These are phyloP conservation scores for Penicillium sp. DNA, from an alignment of 2,329 filamentous ascomycete genomes.

Conservation along the genomic window DNA sequence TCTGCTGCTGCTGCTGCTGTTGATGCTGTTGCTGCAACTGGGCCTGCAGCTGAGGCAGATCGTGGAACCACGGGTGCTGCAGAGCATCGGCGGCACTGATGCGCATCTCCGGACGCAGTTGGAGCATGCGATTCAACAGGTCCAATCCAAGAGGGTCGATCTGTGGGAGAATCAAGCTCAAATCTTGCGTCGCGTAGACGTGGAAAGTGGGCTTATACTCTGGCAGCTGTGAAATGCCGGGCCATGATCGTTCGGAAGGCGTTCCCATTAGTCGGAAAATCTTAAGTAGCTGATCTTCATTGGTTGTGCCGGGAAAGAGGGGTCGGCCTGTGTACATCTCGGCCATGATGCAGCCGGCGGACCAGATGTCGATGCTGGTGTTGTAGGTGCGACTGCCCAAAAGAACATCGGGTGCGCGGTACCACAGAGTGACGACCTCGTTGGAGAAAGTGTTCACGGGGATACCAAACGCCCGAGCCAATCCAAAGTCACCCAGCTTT, in stretches of 20 bases:
- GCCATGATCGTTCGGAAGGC: conserved; percentile 92
- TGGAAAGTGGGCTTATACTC: conserved; percentile 97
- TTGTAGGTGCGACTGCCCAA: conserved; percentile 95
- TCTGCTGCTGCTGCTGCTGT: conserved; percentile 31
- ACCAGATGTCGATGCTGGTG: conserved; percentile 99
- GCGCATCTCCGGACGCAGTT: conserved; percentile 85
- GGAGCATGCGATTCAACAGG: conserved; percentile 84
- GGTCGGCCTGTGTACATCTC: conserved; percentile 98
- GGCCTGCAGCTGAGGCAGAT: conserved; percentile 56
- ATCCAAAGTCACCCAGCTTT: conserved; percentile 91
- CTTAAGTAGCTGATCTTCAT: conserved; percentile 94
- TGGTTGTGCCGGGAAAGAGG: conserved; percentile 94
- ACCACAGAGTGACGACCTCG: conserved; percentile 97
- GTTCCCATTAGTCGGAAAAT: conserved; percentile 99
- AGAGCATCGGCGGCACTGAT: conserved; percentile 85
- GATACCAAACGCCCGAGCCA: conserved; percentile 92
- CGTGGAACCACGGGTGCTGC: conserved; percentile 87
- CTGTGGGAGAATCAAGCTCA: conserved; percentile 81
- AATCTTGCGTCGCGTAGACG: conserved; percentile 88
- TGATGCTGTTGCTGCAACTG: conserved; percentile 46
- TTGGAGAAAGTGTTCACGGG: conserved; percentile 98
- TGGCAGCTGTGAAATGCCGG: conserved; percentile 89
- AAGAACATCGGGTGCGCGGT: conserved; percentile 91
- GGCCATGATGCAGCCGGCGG: conserved; percentile 98
- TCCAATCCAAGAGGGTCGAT: conserved; percentile 87